Percentiles rank a stretch among this genome's conserved stretches.
These are phyloP conservation scores for Polygonum maritimum DNA, from an alignment of 148 eudicot species.

Conservation along the genomic window DNA sequence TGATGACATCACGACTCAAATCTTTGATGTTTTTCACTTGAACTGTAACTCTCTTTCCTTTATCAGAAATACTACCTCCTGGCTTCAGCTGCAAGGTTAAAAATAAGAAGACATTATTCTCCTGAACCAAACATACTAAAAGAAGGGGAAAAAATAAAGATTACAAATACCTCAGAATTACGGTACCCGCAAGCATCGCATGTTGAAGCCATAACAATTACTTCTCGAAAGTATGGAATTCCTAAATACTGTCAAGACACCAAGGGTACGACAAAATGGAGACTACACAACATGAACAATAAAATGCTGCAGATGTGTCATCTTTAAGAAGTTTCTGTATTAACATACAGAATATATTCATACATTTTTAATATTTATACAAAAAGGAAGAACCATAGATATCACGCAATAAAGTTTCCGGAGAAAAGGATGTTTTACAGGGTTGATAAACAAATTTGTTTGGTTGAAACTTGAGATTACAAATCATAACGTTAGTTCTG, in stretches of 20 bases:
- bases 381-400: background rate
- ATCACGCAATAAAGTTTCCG: background rate
- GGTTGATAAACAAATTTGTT: background rate
- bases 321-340: background rate
- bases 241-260: slow-evolving; percentile 53
- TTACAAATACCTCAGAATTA: slow-evolving; percentile 67
- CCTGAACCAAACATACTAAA: background rate
- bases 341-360: background rate
- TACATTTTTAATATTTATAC: background rate
- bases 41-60: slow-evolving; percentile 68
- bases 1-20: slow-evolving; percentile 92
- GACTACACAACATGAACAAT: background rate
- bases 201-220: slow-evolving; percentile 92
- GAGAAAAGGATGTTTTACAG: background rate
- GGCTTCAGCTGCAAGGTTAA: slow-evolving; percentile 65
- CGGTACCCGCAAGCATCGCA: slow-evolving; percentile 95
- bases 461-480: background rate
- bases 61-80: slow-evolving; percentile 72
- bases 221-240: slow-evolving; percentile 97
- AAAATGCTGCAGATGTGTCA: background rate
- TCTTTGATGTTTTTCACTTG: slow-evolving; percentile 55
- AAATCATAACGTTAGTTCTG: background rate
- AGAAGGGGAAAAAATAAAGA: background rate
- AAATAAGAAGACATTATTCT: background rate
- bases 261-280: slow-evolving; percentile 12